A percentile compares a stretch with the other conserved stretches of the same genome.
Evolutionary conservation across 768 basidiomycete genomes (phyloP).

Genomic region (Amanita muscaria): DNA sequence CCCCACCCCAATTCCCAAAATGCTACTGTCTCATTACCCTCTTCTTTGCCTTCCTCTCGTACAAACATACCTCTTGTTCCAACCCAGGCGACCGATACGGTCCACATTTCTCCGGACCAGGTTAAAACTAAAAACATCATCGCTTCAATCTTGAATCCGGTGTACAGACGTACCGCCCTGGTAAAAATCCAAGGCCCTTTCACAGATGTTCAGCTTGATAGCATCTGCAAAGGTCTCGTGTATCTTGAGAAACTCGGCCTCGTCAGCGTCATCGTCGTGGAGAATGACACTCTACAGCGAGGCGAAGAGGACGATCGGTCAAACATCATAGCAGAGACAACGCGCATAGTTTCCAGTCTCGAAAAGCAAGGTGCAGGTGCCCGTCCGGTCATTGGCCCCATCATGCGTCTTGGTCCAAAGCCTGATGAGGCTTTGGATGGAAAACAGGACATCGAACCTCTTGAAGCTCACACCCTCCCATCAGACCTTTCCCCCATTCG

Average conservation of each 20-base stretch:
- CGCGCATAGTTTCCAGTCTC: conserved; percentile 74
- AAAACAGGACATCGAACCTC: conserved; percentile 31
- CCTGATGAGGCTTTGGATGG: conserved; percentile 34
- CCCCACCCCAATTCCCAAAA: conserved; percentile 40
- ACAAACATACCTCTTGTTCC: conserved; percentile 20
- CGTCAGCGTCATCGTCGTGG: conserved; percentile 91
- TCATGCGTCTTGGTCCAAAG: conserved; percentile 77
- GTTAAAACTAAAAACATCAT: conserved; percentile 46
- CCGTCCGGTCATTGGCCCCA: conserved; percentile 80
- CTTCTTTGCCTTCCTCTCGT: conserved; percentile 8
- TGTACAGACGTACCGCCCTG: conserved; percentile 78
- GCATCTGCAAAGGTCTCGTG: conserved; percentile 87
- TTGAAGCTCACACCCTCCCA: conserved; percentile 74
- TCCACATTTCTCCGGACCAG: conserved; percentile 25
- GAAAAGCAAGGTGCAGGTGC: conserved; percentile 82
- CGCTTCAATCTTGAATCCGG: conserved; percentile 76
- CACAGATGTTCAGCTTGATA: conserved; percentile 85
- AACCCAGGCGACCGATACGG: conserved; percentile 21
- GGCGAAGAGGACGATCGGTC: conserved; percentile 66
- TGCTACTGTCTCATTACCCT: conserved; percentile 16
- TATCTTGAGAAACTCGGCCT: conserved; percentile 94
- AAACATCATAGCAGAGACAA: conserved; percentile 67
- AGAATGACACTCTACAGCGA: conserved; percentile 66
- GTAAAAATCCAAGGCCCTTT: conserved; percentile 98
- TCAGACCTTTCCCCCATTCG: conserved; percentile 78